Conservation (phyloP, 2,329 filamentous ascomycete species). For the Alternaria arbusti region DNA sequence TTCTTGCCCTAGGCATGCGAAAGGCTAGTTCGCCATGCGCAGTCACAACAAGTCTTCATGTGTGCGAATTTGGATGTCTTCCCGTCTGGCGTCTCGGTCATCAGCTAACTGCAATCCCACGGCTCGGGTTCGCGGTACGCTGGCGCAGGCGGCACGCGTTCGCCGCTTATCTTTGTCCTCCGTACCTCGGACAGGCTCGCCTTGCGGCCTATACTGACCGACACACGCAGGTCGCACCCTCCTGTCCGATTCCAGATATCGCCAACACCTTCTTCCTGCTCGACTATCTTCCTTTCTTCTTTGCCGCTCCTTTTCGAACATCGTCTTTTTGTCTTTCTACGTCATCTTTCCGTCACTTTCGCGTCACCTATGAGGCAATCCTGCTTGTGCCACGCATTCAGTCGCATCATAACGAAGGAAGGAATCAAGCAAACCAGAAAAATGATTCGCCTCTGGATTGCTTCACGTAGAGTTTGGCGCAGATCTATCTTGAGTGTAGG, state of each 20-base stretch:
- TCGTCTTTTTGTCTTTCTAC: neutral
- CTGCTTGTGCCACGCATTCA: neutral
- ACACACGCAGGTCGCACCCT: neutral
- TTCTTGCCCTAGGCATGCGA: neutral
- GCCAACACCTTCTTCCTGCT: neutral
- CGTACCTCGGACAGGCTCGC: neutral
- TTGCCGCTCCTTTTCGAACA: neutral
- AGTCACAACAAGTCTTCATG: neutral
- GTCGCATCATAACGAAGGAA: neutral
- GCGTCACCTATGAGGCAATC: neutral
- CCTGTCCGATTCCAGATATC: neutral
- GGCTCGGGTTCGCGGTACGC: neutral
- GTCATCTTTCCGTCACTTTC: neutral
- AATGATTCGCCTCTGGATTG: neutral
- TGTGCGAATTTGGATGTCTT: neutral
- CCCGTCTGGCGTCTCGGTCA: neutral
- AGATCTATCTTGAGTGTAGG: neutral
- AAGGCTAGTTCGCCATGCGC: neutral
- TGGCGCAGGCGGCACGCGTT: neutral
- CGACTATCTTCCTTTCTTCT: neutral
- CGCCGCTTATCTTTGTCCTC: neutral
- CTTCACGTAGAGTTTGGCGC: neutral
- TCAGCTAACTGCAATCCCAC: neutral
- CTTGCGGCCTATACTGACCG: neutral
- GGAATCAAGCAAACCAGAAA: neutral